Conservation (phyloP, 177 flowering plant species). For the Vitis hybrid region DNA sequence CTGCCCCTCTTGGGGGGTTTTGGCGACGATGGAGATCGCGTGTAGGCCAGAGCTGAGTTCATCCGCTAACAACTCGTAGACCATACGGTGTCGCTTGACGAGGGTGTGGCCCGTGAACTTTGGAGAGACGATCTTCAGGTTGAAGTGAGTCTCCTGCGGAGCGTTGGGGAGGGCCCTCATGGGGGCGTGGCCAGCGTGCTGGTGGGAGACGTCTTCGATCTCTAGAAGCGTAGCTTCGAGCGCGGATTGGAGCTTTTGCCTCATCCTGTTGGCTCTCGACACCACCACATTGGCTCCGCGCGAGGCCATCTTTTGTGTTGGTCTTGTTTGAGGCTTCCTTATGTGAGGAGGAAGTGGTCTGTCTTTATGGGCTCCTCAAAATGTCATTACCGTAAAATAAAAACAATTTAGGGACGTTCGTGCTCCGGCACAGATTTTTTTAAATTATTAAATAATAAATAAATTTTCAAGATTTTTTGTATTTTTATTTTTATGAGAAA, state of each 20-base stretch:
- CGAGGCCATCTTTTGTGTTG: slow-evolving; percentile 33
- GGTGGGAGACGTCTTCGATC: slow-evolving; percentile 75
- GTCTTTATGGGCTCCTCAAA: too few species aligned
- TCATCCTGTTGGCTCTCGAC: slow-evolving; percentile 59
- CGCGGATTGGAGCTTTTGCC: slow-evolving; percentile 49
- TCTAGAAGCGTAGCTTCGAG: slow-evolving; percentile 53
- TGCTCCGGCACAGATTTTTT: too few species aligned
- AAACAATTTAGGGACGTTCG: too few species aligned
- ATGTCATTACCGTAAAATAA: too few species aligned
- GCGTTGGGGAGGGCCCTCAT: slow-evolving; percentile 38
- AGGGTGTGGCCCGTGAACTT: slow-evolving; percentile 73
- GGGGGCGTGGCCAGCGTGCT: slow-evolving; percentile 86
- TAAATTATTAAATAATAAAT: too few species aligned
- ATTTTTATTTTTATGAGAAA: too few species aligned
- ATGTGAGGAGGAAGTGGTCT: neutral
- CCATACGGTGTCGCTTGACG: slow-evolving; percentile 81
- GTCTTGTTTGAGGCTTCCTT: too few species aligned
- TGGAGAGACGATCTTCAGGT: slow-evolving; percentile 64
- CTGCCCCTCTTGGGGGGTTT: slow-evolving; percentile 61
- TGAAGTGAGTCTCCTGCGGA: slow-evolving; percentile 68
- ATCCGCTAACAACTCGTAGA: slow-evolving; percentile 63
- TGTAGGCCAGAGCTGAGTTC: slow-evolving; percentile 80
- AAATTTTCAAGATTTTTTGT: too few species aligned
- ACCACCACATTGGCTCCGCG: slow-evolving; percentile 34
- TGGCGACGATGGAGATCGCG: slow-evolving; percentile 83